These are phyloP conservation scores for Arabis alpina DNA, from an alignment of 345 rosid species.

Conservation along the genomic window DNA sequence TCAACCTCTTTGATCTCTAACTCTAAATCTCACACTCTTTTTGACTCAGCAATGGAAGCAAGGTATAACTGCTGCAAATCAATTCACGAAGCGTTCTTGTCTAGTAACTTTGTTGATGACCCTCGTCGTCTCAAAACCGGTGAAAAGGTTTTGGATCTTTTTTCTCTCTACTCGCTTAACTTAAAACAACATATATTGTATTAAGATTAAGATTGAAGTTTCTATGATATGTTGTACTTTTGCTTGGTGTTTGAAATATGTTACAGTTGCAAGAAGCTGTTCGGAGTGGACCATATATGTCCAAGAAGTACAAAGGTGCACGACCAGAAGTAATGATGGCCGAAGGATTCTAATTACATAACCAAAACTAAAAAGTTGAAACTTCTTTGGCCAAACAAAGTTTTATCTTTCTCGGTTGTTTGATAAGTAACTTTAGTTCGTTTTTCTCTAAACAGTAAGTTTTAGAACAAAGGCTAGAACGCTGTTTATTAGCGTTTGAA, in stretches of 20 bases:
- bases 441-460: background rate
- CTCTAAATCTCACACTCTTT: conserved; percentile 1
- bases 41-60: conserved; percentile 75
- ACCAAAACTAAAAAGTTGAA: background rate
- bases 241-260: background rate
- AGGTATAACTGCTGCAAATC: conserved; percentile 80
- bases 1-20: conserved; percentile 11
- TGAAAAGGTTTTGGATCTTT: conserved; percentile 60
- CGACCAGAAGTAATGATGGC: conserved; percentile 80
- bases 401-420: background rate
- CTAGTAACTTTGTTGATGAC: conserved; percentile 59
- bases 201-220: no score
- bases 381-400: background rate
- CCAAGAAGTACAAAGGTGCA: conserved; percentile 57
- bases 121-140: conserved; percentile 60
- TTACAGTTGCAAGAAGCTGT: conserved; percentile 88
- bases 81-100: conserved; percentile 61
- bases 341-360: conserved; percentile 59
- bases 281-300: conserved; percentile 71
- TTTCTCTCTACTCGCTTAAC: background rate
- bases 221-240: background rate
- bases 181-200: no score
- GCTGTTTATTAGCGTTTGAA: conserved; percentile 5
- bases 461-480: background rate
- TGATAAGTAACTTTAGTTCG: background rate